Evolutionary conservation across 1,284 basidiomycete genomes (phyloP), one percentile per base, ranked within the genome.

Genomic region (Trichosporon sp.): DNA sequence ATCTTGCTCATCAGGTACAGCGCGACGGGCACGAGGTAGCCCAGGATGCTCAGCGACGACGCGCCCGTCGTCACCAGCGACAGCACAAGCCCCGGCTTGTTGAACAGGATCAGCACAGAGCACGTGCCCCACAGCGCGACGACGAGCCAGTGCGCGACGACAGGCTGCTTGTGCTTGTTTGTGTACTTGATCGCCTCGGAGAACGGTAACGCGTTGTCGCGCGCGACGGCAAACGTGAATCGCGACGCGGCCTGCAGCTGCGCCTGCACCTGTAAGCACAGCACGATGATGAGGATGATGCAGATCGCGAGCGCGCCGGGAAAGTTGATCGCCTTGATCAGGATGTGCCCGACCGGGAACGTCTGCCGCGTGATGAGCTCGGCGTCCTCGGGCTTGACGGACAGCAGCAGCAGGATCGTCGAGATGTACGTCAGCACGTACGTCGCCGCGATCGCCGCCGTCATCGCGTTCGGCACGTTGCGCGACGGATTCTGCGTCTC

Each of bases 121-220:
- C 80, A 80, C 0, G 82, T 80, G 6, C 74, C 70, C 66, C 67
- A 69, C n/a, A 72, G 64, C 18, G 58, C 72, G n/a, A 81, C 70
- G 34, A 80, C 77, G n/a, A 80, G 62, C 77, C 79, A 81, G 25
- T 77, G 77, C 4, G 82, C 82, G n/a, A 78, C 70, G n/a, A 77
- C 73, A 1, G 82, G 82, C 65, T 78, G 74, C 60, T 77, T 77
- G 29, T 73, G 56, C 21, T 71, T 66, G 72, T 81, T 81, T 6
- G 81, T 80, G 31, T 73, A 64, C 56, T 76, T 75, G 68, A 83
- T 77, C 29, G 69, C 56, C 32, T 78, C 74, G 5, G 79, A 77
- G 64, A 81, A 83, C 0, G 82, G 82, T 67, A 83, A 73, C 25
- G 81, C 81, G 56, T 81, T 80, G 69, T 83, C 82, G 42, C 82